phyloP scores from a whole-genome alignment of 345 rosid species.

The Eucalyptus rudis region DNA sequence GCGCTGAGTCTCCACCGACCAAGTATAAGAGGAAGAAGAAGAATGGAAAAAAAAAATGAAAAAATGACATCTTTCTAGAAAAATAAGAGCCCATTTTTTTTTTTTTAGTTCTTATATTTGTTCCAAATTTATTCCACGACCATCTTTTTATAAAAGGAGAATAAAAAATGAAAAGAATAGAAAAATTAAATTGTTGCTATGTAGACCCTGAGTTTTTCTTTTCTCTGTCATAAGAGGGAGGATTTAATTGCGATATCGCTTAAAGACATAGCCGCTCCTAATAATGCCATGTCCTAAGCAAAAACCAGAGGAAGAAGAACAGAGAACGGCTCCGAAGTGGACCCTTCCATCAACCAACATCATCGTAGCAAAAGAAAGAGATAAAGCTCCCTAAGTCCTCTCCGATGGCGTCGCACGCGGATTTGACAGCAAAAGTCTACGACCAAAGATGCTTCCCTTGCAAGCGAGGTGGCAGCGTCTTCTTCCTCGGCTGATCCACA shows the following conservation, averaged over 20 bases:
- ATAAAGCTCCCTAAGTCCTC: background rate
- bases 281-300: background rate
- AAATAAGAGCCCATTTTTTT: no score
- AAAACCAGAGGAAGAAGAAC: background rate
- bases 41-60: no score
- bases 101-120: no score
- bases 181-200: no score
- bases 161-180: no score
- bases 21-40: no score
- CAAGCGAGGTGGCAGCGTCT: background rate
- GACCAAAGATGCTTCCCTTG: background rate
- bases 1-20: rapidly evolving
- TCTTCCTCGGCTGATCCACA: background rate
- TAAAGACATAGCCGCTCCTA: background rate
- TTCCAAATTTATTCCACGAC: no score
- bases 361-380: background rate
- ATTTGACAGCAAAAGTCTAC: background rate
- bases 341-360: background rate
- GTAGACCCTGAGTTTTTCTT: background rate
- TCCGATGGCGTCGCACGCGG: background rate
- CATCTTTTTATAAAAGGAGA: no score
- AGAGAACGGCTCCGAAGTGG: background rate
- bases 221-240: background rate
- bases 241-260: background rate
- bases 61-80: no score